Conservation (phyloP, 345 rosid genomes). For the Sisymbrium altissimum region DNA sequence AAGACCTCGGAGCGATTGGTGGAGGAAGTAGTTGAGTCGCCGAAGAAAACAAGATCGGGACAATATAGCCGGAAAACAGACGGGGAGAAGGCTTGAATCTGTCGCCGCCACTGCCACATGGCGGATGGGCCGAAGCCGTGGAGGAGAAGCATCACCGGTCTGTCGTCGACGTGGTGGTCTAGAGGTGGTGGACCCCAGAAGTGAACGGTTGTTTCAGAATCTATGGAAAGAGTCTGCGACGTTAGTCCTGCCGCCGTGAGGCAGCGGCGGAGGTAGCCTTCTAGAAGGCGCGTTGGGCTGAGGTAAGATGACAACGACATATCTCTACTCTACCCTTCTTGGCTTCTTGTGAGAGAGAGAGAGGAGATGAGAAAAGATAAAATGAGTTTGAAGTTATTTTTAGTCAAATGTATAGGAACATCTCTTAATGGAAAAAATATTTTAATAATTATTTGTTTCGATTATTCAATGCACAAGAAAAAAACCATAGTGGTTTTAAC, state of each 20-base stretch:
- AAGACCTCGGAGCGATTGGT: constrained; percentile 66
- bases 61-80: constrained; percentile 52
- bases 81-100: constrained; percentile 61
- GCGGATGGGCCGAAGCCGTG: constrained; percentile 88
- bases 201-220: constrained; percentile 55
- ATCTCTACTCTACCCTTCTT: constrained; percentile 32
- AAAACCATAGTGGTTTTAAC: neutral
- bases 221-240: constrained; percentile 40
- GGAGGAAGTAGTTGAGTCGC: constrained; percentile 55
- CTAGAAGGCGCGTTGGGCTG: constrained; percentile 59
- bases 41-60: constrained; percentile 82
- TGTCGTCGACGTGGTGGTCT: neutral
- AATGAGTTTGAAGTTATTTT: neutral
- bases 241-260: constrained; percentile 61
- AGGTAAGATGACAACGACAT: constrained; percentile 43
- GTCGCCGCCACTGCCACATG: constrained; percentile 80
- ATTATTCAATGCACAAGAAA: too few relatives aligned
- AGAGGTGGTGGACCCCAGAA: constrained; percentile 61
- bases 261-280: constrained; percentile 68
- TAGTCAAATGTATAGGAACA: neutral
- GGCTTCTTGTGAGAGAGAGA: constrained; percentile 10
- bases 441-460: neutral
- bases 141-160: constrained; percentile 57
- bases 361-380: constrained; percentile 3
- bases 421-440: neutral